These are phyloP conservation scores for Dendrocalamus sinicus DNA, from an alignment of 176 grass and related monocot species.

Conservation along the genomic window DNA sequence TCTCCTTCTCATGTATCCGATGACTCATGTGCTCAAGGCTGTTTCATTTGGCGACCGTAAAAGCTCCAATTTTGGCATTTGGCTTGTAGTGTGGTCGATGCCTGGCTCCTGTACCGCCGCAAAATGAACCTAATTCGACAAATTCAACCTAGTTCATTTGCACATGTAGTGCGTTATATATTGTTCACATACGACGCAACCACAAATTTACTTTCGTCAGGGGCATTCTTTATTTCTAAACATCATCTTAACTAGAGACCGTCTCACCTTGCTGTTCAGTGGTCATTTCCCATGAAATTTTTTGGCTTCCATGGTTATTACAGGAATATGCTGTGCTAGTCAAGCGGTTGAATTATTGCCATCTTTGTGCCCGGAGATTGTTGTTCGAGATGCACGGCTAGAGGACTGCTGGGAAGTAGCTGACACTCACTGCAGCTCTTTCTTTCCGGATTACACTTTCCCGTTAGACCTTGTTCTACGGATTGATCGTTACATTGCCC, in stretches of 20 bases:
- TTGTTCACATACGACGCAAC: neutral
- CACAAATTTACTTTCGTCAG: neutral
- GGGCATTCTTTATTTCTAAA: constrained; percentile 10
- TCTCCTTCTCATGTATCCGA: no score
- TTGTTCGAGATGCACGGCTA: constrained; percentile 72
- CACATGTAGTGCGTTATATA: neutral
- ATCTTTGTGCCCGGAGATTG: constrained; percentile 64
- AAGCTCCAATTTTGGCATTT: neutral
- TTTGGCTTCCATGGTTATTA: neutral
- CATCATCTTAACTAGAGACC: neutral
- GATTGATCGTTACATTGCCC: constrained; percentile 73
- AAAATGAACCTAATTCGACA: neutral
- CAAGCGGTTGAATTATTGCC: constrained; percentile 76
- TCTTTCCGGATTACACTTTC: constrained; percentile 86
- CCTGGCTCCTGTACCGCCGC: neutral
- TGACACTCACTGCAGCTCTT: constrained; percentile 92
- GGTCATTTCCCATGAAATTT: neutral
- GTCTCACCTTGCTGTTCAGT: neutral
- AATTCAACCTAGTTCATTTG: neutral
- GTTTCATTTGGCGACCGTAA: neutral
- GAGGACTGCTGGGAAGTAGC: constrained; percentile 98
- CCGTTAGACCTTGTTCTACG: constrained; percentile 83
- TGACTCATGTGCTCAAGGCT: neutral
- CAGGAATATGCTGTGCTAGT: constrained; percentile 66
- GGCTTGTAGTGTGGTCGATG: neutral